Conservation (phyloP, 2,329 filamentous ascomycete genomes). For the Metarhizium brunneum region DNA sequence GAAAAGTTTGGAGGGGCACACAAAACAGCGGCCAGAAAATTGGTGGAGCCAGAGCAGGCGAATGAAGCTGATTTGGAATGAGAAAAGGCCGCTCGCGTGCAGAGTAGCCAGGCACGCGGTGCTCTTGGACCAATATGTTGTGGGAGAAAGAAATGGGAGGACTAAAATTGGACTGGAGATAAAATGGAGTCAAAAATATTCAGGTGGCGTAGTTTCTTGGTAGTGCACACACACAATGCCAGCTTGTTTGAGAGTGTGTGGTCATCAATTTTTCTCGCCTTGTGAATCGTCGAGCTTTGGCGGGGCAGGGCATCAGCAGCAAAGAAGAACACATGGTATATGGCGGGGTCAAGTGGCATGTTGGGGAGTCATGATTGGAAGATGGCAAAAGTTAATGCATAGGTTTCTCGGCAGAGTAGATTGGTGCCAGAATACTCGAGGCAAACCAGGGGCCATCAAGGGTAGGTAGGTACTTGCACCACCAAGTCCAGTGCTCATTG, state of each 20-base stretch:
- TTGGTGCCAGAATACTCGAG: too few species aligned
- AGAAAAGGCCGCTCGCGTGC: conserved; percentile 4
- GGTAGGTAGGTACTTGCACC: too few species aligned
- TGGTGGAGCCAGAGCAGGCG: neutral
- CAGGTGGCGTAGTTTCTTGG: neutral
- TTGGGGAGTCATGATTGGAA: neutral
- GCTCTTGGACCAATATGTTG: conserved; percentile 1
- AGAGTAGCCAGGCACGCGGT: conserved; percentile 10
- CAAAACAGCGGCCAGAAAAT: neutral
- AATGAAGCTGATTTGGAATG: neutral
- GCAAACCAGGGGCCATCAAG: too few species aligned
- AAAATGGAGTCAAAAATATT: conserved; percentile 1
- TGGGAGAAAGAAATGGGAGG: neutral
- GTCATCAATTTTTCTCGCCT: conserved; percentile 30
- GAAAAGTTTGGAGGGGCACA: neutral
- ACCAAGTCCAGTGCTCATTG: too few species aligned
- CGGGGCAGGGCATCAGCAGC: conserved; percentile 7
- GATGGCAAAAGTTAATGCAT: neutral
- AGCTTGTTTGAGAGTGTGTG: conserved; percentile 14
- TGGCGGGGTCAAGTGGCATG: neutral
- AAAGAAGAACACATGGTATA: too few species aligned
- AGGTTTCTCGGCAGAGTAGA: too few species aligned
- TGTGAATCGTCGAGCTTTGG: conserved; percentile 26
- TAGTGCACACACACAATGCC: conserved; percentile 8
- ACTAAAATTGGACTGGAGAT: conserved; percentile 1